These are phyloP conservation scores for Trichosporon coremiiforme DNA, from an alignment of 1,284 basidiomycete genomes.

Conservation along the genomic window DNA sequence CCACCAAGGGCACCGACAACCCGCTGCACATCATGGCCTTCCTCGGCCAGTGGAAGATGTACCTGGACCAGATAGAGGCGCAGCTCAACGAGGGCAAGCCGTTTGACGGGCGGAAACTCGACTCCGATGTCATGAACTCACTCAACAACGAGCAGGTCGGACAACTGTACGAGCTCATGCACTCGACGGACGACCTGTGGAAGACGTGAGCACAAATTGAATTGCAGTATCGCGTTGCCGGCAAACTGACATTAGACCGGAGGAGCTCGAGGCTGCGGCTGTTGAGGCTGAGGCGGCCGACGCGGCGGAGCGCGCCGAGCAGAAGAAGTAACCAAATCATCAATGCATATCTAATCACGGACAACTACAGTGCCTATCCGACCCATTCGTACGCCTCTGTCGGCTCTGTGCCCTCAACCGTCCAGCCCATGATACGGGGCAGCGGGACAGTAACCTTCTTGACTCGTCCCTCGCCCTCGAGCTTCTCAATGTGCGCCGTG, in stretches of 20 bases:
- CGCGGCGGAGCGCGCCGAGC: constrained; percentile 3
- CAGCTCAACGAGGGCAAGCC: constrained; percentile 33
- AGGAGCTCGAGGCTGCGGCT: constrained; percentile 29
- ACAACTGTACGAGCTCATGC: constrained; percentile 89
- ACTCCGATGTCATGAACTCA: constrained; percentile 77
- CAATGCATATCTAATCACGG: neutral
- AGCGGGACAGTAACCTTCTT: constrained; percentile 31
- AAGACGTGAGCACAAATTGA: constrained; percentile 64
- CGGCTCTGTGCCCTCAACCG: constrained; percentile 33
- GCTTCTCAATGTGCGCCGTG: constrained; percentile 43
- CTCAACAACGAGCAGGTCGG: constrained; percentile 85
- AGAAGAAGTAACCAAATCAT: constrained; percentile 19
- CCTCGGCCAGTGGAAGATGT: constrained; percentile 87
- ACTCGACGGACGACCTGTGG: constrained; percentile 82
- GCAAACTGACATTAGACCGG: constrained; percentile 27
- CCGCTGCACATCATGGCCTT: constrained; percentile 89
- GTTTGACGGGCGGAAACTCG: constrained; percentile 71
- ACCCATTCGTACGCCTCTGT: constrained; percentile 44
- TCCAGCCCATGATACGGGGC: constrained; percentile 35
- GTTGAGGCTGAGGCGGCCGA: constrained; percentile 26
- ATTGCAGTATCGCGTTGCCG: no score
- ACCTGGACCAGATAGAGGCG: constrained; percentile 69
- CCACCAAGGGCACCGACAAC: constrained; percentile 75
- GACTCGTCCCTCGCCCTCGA: constrained; percentile 66
- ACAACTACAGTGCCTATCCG: constrained; percentile 12